Conservation (phyloP, 2,329 filamentous ascomycete genomes). For the Scedosporium dehoogii region DNA sequence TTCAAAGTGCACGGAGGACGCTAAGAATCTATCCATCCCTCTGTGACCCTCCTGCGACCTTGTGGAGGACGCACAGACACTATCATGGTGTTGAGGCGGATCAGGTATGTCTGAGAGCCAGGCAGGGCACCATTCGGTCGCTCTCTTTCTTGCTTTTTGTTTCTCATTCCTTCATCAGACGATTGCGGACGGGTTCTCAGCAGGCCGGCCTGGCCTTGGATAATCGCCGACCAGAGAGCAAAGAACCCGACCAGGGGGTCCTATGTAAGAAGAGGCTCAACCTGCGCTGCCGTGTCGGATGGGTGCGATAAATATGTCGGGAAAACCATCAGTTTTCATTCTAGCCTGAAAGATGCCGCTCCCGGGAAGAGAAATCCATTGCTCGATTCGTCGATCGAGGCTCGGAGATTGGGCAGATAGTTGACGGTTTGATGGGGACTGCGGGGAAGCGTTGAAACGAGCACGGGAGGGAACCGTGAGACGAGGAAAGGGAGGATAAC, state of each 20-base stretch:
- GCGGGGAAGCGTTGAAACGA: background rate
- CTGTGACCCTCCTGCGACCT: too few relatives aligned
- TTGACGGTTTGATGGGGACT: background rate
- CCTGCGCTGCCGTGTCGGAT: background rate
- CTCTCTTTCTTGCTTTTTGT: background rate
- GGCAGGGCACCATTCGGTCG: background rate
- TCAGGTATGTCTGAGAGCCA: conserved; percentile 9
- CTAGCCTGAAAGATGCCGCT: background rate
- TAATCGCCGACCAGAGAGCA: background rate
- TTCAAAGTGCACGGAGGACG: too few relatives aligned
- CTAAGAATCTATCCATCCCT: too few relatives aligned
- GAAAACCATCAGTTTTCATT: background rate
- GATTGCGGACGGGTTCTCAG: background rate
- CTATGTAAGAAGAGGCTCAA: background rate
- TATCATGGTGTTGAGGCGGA: conserved; percentile 4
- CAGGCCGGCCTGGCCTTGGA: background rate
- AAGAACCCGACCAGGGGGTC: too few relatives aligned
- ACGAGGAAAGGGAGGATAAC: background rate
- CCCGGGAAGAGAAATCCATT: background rate
- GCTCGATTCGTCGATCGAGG: too few relatives aligned
- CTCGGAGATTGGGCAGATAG: too few relatives aligned
- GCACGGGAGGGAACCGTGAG: background rate
- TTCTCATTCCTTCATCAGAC: background rate
- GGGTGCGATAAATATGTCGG: too few relatives aligned
- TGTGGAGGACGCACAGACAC: conserved; percentile 9